Base-by-base conservation (phyloP, 495 filamentous ascomycete genomes). In the Aspergillus ellipticus region DNA sequence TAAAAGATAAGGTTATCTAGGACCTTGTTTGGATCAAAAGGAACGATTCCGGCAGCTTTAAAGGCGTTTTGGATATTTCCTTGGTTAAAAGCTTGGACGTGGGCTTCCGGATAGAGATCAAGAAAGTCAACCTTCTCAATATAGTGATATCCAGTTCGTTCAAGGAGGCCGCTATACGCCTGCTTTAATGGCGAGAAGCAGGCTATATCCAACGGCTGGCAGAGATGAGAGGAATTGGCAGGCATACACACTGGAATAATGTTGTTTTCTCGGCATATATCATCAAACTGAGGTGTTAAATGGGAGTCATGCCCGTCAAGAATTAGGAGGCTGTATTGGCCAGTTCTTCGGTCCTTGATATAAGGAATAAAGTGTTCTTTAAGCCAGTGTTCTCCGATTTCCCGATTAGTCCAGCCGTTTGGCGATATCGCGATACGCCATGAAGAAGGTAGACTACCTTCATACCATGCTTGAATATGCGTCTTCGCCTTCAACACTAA, bases 391-490 rank as follows among this genome's bases (percentile, higher is more conserved):
- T 57, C 46, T 7, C 55, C 37, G 29, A 62, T 62, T 42, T 66
- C 31, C 55, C 71, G 61, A 28, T 17, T 62, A 17, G 61, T 77
- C 67, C 59, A 77, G 10, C 68, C 57, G 41, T 54, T 55, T 6
- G 20, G 17, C 19, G 42, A 49, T 55, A 55, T 24, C 37, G 47
- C 20, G 37, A 55, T 55, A 17, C 53, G 47, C 45, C 28, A 55
- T 26, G 41, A n/a, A 15, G 37, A 22, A 3, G 42, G 41, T 4
- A 54, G 22, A 42, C 51, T 22, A 21, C 21, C 51, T 54, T 46
- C 10, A 54, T 35, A 54, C 24, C 42, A 54, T 54, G 21, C 42
- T 26, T 54, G 3, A 16, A 53, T 53, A 53, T 29, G 16, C 15
- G 21, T 24, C 37, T 43, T 51, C 9, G n/a, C 15, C 39, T 53